phyloP scores from a whole-genome alignment of 2,329 filamentous ascomycete species.

The Cordyceps cicadae region DNA sequence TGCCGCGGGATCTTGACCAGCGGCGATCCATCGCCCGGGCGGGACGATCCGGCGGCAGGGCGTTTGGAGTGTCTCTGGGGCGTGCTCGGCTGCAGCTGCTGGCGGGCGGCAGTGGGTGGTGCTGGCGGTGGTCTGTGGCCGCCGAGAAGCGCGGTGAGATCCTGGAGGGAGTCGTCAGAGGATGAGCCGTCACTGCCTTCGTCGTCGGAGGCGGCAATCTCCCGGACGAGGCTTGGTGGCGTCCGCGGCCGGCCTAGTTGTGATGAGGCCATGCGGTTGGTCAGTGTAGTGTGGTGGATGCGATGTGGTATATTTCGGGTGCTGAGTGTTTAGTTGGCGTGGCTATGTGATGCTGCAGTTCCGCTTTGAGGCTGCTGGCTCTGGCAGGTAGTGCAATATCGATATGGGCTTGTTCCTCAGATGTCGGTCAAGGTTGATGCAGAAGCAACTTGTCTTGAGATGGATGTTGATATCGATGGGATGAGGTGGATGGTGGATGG shows the following conservation, averaged over 20 bases:
- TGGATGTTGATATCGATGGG: not conserved
- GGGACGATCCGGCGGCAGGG: conserved; percentile 39
- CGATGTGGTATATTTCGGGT: not conserved
- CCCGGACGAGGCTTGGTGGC: conserved; percentile 11
- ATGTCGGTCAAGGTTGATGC: not conserved
- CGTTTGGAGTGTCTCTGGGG: conserved; percentile 14
- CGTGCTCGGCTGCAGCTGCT: conserved; percentile 2
- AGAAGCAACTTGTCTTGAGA: not conserved
- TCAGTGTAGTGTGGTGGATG: no score
- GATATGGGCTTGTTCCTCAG: not conserved
- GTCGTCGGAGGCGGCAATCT: conserved; percentile 65
- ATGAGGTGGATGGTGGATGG: not conserved
- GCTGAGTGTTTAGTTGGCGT: not conserved
- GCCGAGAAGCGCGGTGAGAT: conserved; percentile 31
- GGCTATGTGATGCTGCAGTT: not conserved
- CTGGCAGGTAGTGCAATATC: not conserved
- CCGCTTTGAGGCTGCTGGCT: not conserved
- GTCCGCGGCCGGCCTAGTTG: conserved; percentile 37
- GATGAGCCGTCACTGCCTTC: conserved; percentile 49
- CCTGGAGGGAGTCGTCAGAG: conserved; percentile 52
- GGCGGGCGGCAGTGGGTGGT: not conserved
- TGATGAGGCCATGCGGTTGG: conserved; percentile 9
- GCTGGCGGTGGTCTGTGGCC: conserved; percentile 16
- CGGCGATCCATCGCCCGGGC: conserved; percentile 37
- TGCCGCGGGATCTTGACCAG: conserved; percentile 45